Conservation (phyloP, 2,329 filamentous ascomycete genomes). For the Sporothrix globosa region DNA sequence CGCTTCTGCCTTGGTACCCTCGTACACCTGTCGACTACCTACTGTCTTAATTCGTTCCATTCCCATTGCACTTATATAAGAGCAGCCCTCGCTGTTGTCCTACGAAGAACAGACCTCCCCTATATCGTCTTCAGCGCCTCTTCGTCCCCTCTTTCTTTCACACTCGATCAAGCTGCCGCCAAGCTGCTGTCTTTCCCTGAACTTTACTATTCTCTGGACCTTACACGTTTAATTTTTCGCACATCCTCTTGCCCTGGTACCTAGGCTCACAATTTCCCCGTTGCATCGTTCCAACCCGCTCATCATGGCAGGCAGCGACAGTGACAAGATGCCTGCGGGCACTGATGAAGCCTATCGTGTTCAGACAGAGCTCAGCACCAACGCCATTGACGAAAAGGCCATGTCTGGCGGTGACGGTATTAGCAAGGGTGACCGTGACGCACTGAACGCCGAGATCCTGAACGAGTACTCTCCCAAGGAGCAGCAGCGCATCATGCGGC, state of each 20-base stretch:
- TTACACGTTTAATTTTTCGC: too few species aligned
- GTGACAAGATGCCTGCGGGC: slow-evolving; percentile 23
- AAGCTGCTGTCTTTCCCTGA: too few species aligned
- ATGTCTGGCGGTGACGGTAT: background rate
- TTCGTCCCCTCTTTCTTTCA: background rate
- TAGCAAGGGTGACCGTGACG: background rate
- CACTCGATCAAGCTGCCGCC: background rate
- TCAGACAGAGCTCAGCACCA: slow-evolving; percentile 35
- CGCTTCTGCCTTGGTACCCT: slow-evolving; percentile 9
- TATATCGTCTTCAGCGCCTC: background rate
- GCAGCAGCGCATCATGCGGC: slow-evolving; percentile 68
- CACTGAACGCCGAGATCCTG: slow-evolving; percentile 38
- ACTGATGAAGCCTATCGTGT: slow-evolving; percentile 35
- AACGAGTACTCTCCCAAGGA: slow-evolving; percentile 62
- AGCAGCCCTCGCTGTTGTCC: background rate
- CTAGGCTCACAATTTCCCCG: background rate
- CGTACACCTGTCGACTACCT: background rate
- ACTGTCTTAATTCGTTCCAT: background rate
- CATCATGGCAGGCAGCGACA: slow-evolving; percentile 24
- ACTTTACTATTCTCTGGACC: too few species aligned
- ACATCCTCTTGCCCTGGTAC: too few species aligned
- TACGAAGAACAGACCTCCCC: background rate
- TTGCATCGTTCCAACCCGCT: background rate
- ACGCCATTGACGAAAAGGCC: slow-evolving; percentile 28
- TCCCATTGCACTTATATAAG: background rate